Conservation (phyloP, 2,329 filamentous ascomycete genomes). For the Lecanicillium sp. region DNA sequence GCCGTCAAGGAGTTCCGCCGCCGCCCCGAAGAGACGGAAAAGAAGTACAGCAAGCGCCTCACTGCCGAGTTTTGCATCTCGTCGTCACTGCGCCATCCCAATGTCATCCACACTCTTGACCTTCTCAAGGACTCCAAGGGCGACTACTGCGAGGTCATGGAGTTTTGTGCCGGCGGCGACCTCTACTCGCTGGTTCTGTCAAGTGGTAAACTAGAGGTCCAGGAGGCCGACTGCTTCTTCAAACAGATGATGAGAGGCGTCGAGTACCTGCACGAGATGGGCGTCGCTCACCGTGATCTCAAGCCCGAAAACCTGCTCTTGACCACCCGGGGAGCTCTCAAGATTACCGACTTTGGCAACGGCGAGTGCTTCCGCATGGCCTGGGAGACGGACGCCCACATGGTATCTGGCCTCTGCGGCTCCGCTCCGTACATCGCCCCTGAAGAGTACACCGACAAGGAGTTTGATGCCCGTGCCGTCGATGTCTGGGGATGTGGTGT, state of each 20-base stretch:
- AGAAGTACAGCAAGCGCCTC: conserved; percentile 95
- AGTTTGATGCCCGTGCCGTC: conserved; percentile 95
- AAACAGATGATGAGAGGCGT: conserved; percentile 99
- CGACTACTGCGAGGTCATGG: conserved; percentile 98
- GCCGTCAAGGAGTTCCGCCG: conserved; percentile 98
- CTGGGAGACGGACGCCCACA: conserved; percentile 96
- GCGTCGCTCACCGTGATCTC: conserved; percentile 89
- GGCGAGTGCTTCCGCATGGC: conserved; percentile 99
- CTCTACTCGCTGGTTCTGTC: conserved; percentile 89
- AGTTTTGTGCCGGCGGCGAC: conserved; percentile 94
- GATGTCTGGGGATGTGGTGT: conserved; percentile 98
- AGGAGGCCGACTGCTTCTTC: conserved; percentile 96
- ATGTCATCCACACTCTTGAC: conserved; percentile 96
- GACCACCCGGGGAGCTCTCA: conserved; percentile 84
- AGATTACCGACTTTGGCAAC: conserved; percentile 98
- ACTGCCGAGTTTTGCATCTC: conserved; percentile 99
- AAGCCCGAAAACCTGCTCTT: conserved; percentile 95
- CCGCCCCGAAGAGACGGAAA: conserved; percentile 85
- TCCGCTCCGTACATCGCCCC: conserved; percentile 96
- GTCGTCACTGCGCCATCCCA: conserved; percentile 89
- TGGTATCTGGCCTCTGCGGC: conserved; percentile 94
- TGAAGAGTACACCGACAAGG: conserved; percentile 89
- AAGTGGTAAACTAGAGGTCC: conserved; percentile 82
- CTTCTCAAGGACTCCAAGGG: conserved; percentile 93
- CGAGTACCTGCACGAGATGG: conserved; percentile 99